Evolutionary conservation across 768 basidiomycete genomes (phyloP).

Genomic region (Boletellus ananiceps): DNA sequence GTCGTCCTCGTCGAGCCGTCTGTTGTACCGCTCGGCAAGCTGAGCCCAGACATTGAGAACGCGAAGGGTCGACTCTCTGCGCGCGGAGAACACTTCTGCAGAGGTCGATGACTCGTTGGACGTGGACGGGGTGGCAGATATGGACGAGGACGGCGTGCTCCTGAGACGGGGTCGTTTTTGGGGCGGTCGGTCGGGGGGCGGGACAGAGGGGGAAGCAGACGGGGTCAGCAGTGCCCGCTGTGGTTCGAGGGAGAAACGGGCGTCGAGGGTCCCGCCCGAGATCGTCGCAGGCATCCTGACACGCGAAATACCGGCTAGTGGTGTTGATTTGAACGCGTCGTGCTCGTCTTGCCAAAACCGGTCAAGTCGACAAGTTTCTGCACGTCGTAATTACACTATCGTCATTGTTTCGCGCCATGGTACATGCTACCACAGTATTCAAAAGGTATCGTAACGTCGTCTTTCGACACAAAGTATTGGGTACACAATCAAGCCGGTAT

Average conservation of each 20-base stretch:
- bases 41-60: slow-evolving; percentile 61
- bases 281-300: slow-evolving; percentile 11
- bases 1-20: slow-evolving; percentile 72
- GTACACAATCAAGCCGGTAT: slow-evolving; percentile 14
- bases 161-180: slow-evolving; percentile 46
- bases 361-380: not conserved
- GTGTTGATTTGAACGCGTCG: slow-evolving; percentile 11
- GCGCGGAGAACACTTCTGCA: slow-evolving; percentile 48
- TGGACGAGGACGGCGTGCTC: slow-evolving; percentile 41
- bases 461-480: not conserved
- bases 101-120: slow-evolving; percentile 26
- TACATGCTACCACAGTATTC: slow-evolving; percentile 11
- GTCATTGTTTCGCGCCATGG: slow-evolving; percentile 11
- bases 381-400: not conserved
- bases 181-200: slow-evolving; percentile 24
- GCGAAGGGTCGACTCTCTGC: slow-evolving; percentile 49
- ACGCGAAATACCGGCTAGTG: slow-evolving; percentile 7
- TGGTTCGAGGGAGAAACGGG: slow-evolving; percentile 12
- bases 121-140: slow-evolving; percentile 33
- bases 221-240: slow-evolving; percentile 20
- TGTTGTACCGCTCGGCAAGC: slow-evolving; percentile 63
- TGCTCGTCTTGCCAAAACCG: slow-evolving; percentile 12
- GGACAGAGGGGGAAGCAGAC: slow-evolving; percentile 30
- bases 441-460: slow-evolving; percentile 12
- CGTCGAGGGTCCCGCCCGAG: not conserved